Base-by-base conservation (phyloP, 495 filamentous ascomycete genomes). In the Tuber borchii region DNA sequence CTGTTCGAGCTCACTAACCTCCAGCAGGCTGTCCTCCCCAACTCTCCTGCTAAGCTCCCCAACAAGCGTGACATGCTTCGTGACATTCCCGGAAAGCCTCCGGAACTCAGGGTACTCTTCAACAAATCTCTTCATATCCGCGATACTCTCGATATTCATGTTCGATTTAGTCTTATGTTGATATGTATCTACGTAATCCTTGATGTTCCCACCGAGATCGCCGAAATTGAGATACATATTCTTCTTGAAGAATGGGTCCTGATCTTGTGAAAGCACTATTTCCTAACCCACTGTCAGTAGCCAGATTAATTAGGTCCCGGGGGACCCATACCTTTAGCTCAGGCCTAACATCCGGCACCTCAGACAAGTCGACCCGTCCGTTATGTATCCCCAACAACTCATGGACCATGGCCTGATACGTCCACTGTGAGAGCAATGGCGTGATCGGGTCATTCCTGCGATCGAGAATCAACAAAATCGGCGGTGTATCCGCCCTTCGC, bases 171-270 rank as follows among this genome's bases (percentile, higher is more conserved):
- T 97, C 83, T 97, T 97, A 42, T 90, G 92, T 80, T 97, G 95
- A 83, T 97, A 98, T 78, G 97, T 95, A 83, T 96, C 93, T 75
- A 99, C 95, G 83, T 98, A 98, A 76, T 97, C 94, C 83, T 98
- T 98, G 83, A 97, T 97, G 82, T 97, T 98, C 73, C 95, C 93
- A 34, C 95, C 95, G 31, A 99, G 88, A 78, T 99, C 95, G 65
- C 95, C 95, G 83, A 98, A 99, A 81, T 99, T 99, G 80, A 97
- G 90, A 81, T 94, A 99, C 96, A 99, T 98, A 83, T 99, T 99
- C 86, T 97, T 97, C 85, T 97, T 97, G 86, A 98, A 99, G 86
- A 99, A 99, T 0, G 95, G 96, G 82, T 99, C 95, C 83, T 98
- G 96, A 77, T 98, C 96, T 84, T 96, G 96, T 1, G 95, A 97